A percentile compares a stretch with the other conserved stretches of the same genome.
phyloP scores from a whole-genome alignment of 1,284 basidiomycete genomes.

The Fomitopsis schrenkii region DNA sequence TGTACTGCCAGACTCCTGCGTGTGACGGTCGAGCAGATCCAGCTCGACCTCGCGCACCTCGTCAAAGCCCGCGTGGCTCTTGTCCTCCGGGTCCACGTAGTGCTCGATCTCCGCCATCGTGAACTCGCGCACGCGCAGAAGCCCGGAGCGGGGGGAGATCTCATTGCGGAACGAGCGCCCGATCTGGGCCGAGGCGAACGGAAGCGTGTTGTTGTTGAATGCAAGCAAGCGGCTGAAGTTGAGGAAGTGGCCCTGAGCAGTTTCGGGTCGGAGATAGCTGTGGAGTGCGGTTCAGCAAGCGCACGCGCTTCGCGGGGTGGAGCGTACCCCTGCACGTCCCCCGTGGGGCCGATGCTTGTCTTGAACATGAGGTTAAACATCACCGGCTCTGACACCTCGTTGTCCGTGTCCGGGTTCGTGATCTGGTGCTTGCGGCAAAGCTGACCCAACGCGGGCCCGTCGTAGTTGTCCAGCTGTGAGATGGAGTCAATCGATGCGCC shows the following conservation, averaged over 20 bases:
- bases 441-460: conserved; percentile 85
- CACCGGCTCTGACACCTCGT: conserved; percentile 89
- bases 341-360: conserved; percentile 95
- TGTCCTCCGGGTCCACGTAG: conserved; percentile 94
- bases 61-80: conserved; percentile 81
- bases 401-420: conserved; percentile 89
- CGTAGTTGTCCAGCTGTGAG: conserved; percentile 89
- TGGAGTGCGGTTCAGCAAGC: background rate
- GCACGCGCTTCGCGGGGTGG: background rate
- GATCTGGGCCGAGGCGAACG: conserved; percentile 97
- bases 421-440: conserved; percentile 85
- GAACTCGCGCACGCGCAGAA: conserved; percentile 97
- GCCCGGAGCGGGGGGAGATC: conserved; percentile 93
- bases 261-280: conserved; percentile 95
- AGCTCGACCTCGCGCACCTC: conserved; percentile 80
- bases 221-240: conserved; percentile 97
- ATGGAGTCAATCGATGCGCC: conserved; percentile 2
- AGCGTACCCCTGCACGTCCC: conserved; percentile 85
- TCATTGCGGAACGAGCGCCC: conserved; percentile 98
- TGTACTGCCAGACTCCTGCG: conserved; percentile 77
- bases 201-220: conserved; percentile 96
- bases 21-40: conserved; percentile 77
- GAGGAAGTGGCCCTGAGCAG: conserved; percentile 98
- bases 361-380: conserved; percentile 99
- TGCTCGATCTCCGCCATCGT: conserved; percentile 99